Percentiles rank a stretch among this genome's conserved stretches.
Evolutionary conservation across 805 yeast genomes (phyloP).

Genomic region (Metschnikowia drakensbergensis): DNA sequence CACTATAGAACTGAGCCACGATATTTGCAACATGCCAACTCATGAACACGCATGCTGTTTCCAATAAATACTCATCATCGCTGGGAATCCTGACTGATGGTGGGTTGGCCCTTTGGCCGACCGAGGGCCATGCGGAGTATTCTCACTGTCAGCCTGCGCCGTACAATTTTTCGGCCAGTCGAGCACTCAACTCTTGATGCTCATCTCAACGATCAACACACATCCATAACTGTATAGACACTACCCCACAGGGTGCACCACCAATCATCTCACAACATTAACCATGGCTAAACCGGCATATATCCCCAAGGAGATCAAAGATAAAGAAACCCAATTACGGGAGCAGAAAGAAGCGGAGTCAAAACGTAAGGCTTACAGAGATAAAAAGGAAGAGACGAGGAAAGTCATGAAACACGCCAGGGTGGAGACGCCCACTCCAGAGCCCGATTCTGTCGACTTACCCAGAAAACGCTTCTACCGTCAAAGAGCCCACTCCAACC

Average conservation of each 20-base stretch:
- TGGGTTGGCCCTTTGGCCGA: too few relatives aligned
- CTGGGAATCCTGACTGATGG: too few relatives aligned
- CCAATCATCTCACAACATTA: neutral
- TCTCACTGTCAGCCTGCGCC: neutral
- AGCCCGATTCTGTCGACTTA: slow-evolving; percentile 41
- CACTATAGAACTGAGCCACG: too few relatives aligned
- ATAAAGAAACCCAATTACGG: slow-evolving; percentile 18
- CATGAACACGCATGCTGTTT: too few relatives aligned
- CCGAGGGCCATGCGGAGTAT: too few relatives aligned
- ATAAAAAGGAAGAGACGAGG: slow-evolving; percentile 42
- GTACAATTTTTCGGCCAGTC: neutral
- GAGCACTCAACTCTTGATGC: slow-evolving; percentile 1
- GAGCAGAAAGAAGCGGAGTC: slow-evolving; percentile 20
- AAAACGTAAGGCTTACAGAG: slow-evolving; percentile 49
- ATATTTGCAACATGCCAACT: too few relatives aligned
- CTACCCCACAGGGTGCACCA: neutral
- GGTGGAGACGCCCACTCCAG: slow-evolving; percentile 33
- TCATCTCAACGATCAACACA: slow-evolving; percentile 1
- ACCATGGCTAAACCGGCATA: slow-evolving; percentile 14
- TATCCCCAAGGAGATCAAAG: slow-evolving; percentile 9
- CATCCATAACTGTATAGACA: neutral
- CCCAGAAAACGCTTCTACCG: slow-evolving; percentile 88
- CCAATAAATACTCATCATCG: too few relatives aligned
- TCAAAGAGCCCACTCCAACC: slow-evolving; percentile 97
- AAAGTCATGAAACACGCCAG: slow-evolving; percentile 44